Evolutionary conservation across 2,329 filamentous ascomycete species (phyloP), one percentile per base, ranked within the genome.

Genomic region (Pseudogymnoascus sp.): DNA sequence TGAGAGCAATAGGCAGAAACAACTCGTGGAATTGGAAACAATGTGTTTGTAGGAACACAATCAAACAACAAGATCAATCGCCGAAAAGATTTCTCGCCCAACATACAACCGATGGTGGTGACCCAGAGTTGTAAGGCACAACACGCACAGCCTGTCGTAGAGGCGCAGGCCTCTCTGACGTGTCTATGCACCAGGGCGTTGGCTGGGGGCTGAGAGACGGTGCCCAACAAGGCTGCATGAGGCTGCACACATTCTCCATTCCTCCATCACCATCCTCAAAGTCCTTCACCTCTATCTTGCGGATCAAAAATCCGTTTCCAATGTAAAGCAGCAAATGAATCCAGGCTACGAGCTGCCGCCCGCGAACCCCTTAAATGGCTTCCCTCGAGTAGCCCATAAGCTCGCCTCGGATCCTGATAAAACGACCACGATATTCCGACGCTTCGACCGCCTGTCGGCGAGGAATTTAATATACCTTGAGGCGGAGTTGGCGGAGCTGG

Each of bases 401-500:
- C 35, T 63, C 11, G 29, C 11, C 21, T 61, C 50, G 1, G 61
- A 62, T 15, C 61, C 37, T 1, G 63, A 65, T 13, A 38, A 40
- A 4, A 62, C 63, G 7, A 38, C 38, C 3, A 50, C 50, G 17
- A 64, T 65, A 23, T 65, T 46, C 23, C 9, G 53, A 10, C 38
- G 56, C 15, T 65, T 65, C 9, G 56, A 65, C 10, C n/a, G 40
- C 21, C 38, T 65, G 35, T 37, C 64, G 3, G 40, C 64, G 10
- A 29, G 64, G 23, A 65, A 63, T 37, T 19, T 65, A 3, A 11
- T 65, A 11, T 37, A 29, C 2, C 21, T 56, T n/a, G 53, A 65
- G 37, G 59, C 53, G 11, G 63, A 65, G 42, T 31, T 65, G 23
- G 50, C 56, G 23, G 63, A 65, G 59, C 15, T 65, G 5, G 63